A percentile compares a stretch with the other conserved stretches of the same genome.
Evolutionary conservation across 78 protist genomes (phyloP).

Genomic region (Polysphondylium violaceum): DNA sequence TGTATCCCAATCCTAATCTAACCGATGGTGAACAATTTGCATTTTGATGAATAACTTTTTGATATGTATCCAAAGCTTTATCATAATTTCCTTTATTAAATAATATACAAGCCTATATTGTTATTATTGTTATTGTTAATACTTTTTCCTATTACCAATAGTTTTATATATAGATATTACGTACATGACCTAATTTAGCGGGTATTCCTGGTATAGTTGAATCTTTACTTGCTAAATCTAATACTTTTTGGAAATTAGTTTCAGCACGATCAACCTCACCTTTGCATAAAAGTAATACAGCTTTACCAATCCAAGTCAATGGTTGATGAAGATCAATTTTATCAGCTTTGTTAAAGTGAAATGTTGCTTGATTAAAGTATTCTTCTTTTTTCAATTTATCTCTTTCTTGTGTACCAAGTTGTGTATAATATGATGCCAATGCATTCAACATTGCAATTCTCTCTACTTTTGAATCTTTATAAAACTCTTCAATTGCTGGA

Average conservation of each 20-base stretch:
- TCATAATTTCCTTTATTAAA: constrained; percentile 44
- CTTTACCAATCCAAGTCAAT: constrained; percentile 51
- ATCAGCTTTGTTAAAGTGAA: constrained; percentile 27
- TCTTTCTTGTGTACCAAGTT: constrained; percentile 33
- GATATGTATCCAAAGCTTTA: constrained; percentile 63
- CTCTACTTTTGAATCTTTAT: constrained; percentile 33
- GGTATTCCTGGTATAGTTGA: constrained; percentile 39
- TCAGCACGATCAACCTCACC: constrained; percentile 65
- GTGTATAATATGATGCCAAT: constrained; percentile 53
- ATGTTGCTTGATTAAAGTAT: constrained; percentile 22
- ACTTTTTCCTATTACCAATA: not conserved
- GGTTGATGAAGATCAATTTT: constrained; percentile 21
- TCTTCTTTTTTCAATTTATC: constrained; percentile 44
- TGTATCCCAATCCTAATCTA: constrained; percentile 77
- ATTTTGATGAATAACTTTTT: constrained; percentile 45
- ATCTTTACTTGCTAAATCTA: not conserved
- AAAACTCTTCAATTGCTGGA: constrained; percentile 20
- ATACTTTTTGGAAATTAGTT: constrained; percentile 7
- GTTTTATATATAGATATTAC: not conserved
- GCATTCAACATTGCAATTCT: constrained; percentile 69
- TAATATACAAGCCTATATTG: constrained; percentile 49
- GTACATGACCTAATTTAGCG: constrained; percentile 59
- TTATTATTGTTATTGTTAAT: not conserved
- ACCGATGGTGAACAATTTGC: constrained; percentile 51
- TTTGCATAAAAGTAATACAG: constrained; percentile 16